Percentiles rank a stretch among this genome's conserved stretches.
Evolutionary conservation across 192 early-diverging fungal genomes (phyloP).

Genomic region (Phlyctochytrium bullatum): DNA sequence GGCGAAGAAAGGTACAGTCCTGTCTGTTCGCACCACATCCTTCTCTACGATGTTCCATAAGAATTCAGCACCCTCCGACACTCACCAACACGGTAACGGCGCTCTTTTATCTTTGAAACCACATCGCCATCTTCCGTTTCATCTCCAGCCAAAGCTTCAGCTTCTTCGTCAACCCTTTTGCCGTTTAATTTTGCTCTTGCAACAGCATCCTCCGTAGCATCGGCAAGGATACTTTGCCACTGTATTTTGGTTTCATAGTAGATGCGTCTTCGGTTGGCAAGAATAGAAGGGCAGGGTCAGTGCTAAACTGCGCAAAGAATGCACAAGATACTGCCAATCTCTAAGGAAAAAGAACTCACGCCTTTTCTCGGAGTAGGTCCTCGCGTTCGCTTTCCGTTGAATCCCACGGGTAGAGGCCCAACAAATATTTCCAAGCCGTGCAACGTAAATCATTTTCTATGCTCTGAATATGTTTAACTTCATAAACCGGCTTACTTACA

Average conservation of each 20-base stretch:
- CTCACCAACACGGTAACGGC: constrained; percentile 54
- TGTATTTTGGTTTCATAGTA: constrained; percentile 43
- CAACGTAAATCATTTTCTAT: constrained; percentile 76
- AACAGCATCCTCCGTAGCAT: constrained; percentile 24
- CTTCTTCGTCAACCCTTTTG: no score
- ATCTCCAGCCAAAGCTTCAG: constrained; percentile 38
- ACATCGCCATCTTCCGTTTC: constrained; percentile 53
- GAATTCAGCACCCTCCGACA: not conserved
- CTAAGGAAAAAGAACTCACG: constrained; percentile 32
- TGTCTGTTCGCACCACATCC: constrained; percentile 95
- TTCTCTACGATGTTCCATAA: constrained; percentile 68
- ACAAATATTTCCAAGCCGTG: constrained; percentile 87
- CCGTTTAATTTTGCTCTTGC: not conserved
- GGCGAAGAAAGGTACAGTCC: constrained; percentile 76
- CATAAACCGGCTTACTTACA: constrained; percentile 12
- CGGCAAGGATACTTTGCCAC: constrained; percentile 43
- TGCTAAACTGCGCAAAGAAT: constrained; percentile 2
- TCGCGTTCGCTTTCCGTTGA: constrained; percentile 72
- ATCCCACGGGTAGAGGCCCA: constrained; percentile 80
- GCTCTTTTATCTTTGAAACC: constrained; percentile 46
- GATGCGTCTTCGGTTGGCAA: not conserved
- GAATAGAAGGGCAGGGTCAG: no score
- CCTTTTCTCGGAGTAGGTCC: constrained; percentile 45
- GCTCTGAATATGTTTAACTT: constrained; percentile 42
- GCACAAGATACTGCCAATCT: not conserved